Evolutionary conservation across 805 yeast genomes (phyloP).

Genomic region (Saturnispora ahearnii): DNA sequence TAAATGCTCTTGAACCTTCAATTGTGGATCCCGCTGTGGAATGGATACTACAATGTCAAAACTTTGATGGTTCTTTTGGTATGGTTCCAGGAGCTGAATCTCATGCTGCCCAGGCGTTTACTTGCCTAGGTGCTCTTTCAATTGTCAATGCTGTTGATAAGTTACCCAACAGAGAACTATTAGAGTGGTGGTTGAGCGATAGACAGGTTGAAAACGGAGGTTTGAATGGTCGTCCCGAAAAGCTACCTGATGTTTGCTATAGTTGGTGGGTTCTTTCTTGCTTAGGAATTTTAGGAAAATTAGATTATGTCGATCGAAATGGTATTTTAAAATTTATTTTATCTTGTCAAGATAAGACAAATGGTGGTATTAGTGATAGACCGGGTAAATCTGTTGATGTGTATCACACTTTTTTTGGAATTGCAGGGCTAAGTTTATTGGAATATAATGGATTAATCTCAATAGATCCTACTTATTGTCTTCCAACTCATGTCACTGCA

Average conservation of each 20-base stretch:
- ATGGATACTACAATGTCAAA: slow-evolving; percentile 62
- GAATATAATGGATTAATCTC: slow-evolving; percentile 49
- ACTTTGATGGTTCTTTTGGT: slow-evolving; percentile 96
- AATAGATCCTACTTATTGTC: slow-evolving; percentile 81
- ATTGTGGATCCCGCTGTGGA: slow-evolving; percentile 49
- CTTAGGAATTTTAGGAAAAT: slow-evolving; percentile 52
- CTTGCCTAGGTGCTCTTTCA: slow-evolving; percentile 75
- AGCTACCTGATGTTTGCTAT: slow-evolving; percentile 94
- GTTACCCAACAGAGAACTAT: slow-evolving; percentile 34
- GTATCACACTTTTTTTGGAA: slow-evolving; percentile 84
- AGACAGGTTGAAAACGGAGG: slow-evolving; percentile 87
- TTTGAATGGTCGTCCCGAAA: slow-evolving; percentile 91
- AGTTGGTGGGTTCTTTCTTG: slow-evolving; percentile 95
- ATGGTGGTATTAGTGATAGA: slow-evolving; percentile 90
- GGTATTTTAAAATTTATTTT: slow-evolving; percentile 62
- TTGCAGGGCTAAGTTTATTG: slow-evolving; percentile 78
- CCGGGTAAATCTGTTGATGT: slow-evolving; percentile 89
- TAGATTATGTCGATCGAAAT: slow-evolving; percentile 69
- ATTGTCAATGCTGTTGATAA: slow-evolving; percentile 51
- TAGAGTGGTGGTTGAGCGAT: slow-evolving; percentile 86
- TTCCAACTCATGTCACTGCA: slow-evolving; percentile 47
- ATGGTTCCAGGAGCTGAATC: slow-evolving; percentile 90
- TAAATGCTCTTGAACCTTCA: slow-evolving; percentile 47
- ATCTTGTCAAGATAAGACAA: slow-evolving; percentile 61
- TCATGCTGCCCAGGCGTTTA: slow-evolving; percentile 87